A percentile compares a stretch with the other conserved stretches of the same genome.
Evolutionary conservation across 2,329 filamentous ascomycete species (phyloP).

Genomic region (Laburnicola sp.): DNA sequence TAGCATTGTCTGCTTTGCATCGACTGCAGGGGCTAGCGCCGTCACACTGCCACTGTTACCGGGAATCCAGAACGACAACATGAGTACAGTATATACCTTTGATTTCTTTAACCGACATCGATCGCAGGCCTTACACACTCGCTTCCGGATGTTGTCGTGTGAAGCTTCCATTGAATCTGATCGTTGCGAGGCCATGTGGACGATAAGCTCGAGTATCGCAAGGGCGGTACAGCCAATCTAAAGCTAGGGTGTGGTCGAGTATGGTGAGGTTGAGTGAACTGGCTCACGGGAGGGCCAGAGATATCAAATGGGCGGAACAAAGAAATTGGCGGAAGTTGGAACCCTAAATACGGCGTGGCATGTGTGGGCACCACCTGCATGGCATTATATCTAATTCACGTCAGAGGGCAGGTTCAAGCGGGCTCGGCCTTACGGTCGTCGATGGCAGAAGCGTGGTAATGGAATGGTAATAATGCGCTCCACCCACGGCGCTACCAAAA

Average conservation of each 20-base stretch:
- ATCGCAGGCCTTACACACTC: slow-evolving; percentile 69
- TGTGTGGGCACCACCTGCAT: slow-evolving; percentile 33
- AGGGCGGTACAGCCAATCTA: not conserved
- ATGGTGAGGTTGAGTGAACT: slow-evolving; percentile 10
- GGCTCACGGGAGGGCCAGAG: slow-evolving; percentile 2
- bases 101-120: slow-evolving; percentile 68
- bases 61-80: not conserved
- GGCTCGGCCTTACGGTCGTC: slow-evolving; percentile 40
- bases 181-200: slow-evolving; percentile 39
- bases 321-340: slow-evolving; percentile 27
- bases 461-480: slow-evolving; percentile 37
- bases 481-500: slow-evolving; percentile 29
- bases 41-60: slow-evolving; percentile 54
- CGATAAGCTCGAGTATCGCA: slow-evolving; percentile 3
- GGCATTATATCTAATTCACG: slow-evolving; percentile 46
- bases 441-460: slow-evolving; percentile 30
- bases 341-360: slow-evolving; percentile 34
- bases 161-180: slow-evolving; percentile 45
- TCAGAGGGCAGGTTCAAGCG: slow-evolving; percentile 43
- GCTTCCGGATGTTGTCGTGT: slow-evolving; percentile 58
- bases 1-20: slow-evolving; percentile 65
- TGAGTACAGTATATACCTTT: slow-evolving; percentile 53
- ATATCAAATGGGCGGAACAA: slow-evolving; percentile 13
- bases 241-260: slow-evolving; percentile 9
- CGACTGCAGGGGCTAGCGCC: slow-evolving; percentile 63